A percentile compares a stretch with the other conserved stretches of the same genome.
Evolutionary conservation across 352 stramenopile species (phyloP).

Genomic region (Peronospora destructor): DNA sequence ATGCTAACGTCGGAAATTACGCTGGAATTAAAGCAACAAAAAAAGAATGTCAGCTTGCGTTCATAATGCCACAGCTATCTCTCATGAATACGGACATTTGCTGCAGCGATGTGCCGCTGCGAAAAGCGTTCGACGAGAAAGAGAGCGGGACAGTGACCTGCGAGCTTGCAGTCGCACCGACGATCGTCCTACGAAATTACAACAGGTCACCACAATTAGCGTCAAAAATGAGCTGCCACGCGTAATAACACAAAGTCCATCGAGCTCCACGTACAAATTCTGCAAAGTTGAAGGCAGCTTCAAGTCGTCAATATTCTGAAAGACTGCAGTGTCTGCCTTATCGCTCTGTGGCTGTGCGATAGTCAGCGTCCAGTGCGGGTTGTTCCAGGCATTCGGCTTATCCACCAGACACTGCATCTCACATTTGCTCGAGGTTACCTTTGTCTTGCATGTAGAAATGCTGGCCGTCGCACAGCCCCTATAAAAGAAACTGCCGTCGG

Average conservation of each 20-base stretch:
- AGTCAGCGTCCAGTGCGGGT: constrained; percentile 43
- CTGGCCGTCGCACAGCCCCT: constrained; percentile 43
- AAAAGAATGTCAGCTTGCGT: constrained; percentile 4
- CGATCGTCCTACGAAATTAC: constrained; percentile 41
- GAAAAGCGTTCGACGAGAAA: constrained; percentile 48
- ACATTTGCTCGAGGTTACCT: constrained; percentile 38
- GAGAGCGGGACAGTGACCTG: constrained; percentile 47
- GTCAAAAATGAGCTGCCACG: constrained; percentile 7
- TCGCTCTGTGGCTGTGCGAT: constrained; percentile 63
- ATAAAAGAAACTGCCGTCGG: constrained; percentile 57
- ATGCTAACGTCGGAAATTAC: constrained; percentile 54
- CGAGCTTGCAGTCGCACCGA: constrained; percentile 42
- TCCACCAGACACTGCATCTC: constrained; percentile 62
- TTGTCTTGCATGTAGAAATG: constrained; percentile 45
- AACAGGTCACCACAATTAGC: constrained; percentile 2
- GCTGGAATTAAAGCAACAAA: constrained; percentile 12
- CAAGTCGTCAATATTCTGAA: constrained; percentile 49
- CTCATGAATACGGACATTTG: constrained; percentile 33
- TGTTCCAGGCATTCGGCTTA: constrained; percentile 16
- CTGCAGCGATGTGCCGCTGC: constrained; percentile 35
- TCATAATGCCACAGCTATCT: not conserved
- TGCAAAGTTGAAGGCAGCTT: constrained; percentile 40
- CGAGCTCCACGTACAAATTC: constrained; percentile 41
- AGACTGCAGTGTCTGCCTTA: constrained; percentile 51
- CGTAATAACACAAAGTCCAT: not conserved